Conservation (phyloP, 108 stramenopile genomes). For the Cyclotella atomus region DNA sequence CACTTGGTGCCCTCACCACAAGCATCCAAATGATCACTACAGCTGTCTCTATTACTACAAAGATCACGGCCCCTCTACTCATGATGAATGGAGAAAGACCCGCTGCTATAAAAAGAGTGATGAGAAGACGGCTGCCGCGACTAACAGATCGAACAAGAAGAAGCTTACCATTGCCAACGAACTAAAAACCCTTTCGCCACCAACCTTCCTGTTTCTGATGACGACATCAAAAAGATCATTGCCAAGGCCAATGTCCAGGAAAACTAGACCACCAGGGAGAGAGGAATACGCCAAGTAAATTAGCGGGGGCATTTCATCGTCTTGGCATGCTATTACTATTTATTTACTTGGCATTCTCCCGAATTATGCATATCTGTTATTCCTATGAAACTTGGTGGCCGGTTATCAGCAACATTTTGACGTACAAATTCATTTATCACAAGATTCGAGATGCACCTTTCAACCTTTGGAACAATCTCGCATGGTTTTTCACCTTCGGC, state of each 20-base stretch:
- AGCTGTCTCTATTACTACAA: background rate
- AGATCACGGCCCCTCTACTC: background rate
- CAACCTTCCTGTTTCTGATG: constrained; percentile 4
- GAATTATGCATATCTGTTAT: background rate
- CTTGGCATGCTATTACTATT: background rate
- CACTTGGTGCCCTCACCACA: constrained; percentile 2
- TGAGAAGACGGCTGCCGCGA: background rate
- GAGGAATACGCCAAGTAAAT: background rate
- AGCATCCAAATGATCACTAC: background rate
- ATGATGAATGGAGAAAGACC: background rate
- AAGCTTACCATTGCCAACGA: background rate
- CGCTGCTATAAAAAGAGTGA: background rate
- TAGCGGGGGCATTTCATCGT: no score
- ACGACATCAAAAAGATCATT: constrained; percentile 13
- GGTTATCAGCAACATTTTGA: no score
- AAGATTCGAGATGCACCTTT: background rate
- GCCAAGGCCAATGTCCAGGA: background rate
- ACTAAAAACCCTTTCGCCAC: background rate
- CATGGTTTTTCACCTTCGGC: background rate
- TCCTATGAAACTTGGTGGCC: constrained; percentile 2
- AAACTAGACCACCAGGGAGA: constrained; percentile 16
- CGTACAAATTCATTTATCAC: background rate
- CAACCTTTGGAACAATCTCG: background rate
- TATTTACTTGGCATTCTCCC: background rate
- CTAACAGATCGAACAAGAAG: background rate